Base-by-base conservation (phyloP, 345 rosid genomes). In the Populus deltoides region DNA sequence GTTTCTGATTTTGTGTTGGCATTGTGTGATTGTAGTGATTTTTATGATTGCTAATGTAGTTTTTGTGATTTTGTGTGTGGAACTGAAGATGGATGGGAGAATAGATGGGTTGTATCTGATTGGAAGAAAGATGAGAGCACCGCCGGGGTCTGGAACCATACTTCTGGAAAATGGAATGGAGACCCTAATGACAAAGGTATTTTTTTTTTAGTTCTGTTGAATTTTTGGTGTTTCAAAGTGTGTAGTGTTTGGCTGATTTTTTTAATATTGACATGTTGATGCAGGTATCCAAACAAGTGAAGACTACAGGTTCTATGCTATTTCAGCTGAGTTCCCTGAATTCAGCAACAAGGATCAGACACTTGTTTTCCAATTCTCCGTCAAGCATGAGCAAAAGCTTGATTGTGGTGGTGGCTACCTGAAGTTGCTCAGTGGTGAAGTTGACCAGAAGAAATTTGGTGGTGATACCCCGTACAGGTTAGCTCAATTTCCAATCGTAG, bases 321-420 rank as follows among this genome's bases (percentile, higher is more conserved):
- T 92, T 75, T 97, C 99, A 25, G 98, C 97, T 70, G 93, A 90
- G 86, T 97, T 86, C 87, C 96, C 99, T 71, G 90, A 87, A 78
- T 89, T 94, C 85, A 97, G 94, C 80, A 97, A 90, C 92, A 97
- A 97, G 86, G 97, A 90, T 65, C 88, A 89, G 79, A 91, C 97
- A 17, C 84, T 97, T 5, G 99, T 94, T 80, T 97, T 97, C 89
- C 99, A 94, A 71, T 94, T 97, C 82, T 90, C 93, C 3, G 99
- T 97, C 80, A 97, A 96, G 92, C 99, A 97, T 70, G 99, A 97
- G 79, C 99, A 97, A 84, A 97, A 97, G 86, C 99, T 97, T 78
- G 99, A 97, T 83, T 97, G 99, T 84, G 99, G 99, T 82, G 99
- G 99, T 80, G 99, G 99, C 77, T 97, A 97, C 91, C 89, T 97